A percentile compares a stretch with the other conserved stretches of the same genome.
Conservation (phyloP, 176 grass and related monocot genomes). For the Oryza coarctata region DNA sequence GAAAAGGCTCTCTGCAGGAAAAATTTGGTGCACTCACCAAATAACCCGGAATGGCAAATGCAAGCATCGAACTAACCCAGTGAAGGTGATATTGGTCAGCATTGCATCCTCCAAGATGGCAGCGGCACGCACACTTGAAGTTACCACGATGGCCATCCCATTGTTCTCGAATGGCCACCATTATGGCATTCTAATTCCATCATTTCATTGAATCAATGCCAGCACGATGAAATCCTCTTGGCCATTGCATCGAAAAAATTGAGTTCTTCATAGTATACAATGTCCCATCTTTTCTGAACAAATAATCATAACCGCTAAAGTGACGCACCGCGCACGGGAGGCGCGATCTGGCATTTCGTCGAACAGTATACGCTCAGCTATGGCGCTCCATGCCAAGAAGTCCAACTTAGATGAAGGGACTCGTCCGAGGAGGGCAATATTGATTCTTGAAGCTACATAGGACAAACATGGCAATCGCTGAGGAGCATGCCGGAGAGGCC, state of each 20-base stretch:
- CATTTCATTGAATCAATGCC: conserved; percentile 9
- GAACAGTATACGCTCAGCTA: conserved; percentile 37
- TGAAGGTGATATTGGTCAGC: conserved; percentile 49
- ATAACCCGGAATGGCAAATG: conserved; percentile 38
- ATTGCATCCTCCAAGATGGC: conserved; percentile 44
- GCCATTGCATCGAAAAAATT: conserved; percentile 39
- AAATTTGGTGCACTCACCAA: neutral
- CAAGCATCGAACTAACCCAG: conserved; percentile 42
- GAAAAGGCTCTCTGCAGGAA: neutral
- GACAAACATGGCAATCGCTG: neutral
- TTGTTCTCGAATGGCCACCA: conserved; percentile 4
- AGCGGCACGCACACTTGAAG: conserved; percentile 50
- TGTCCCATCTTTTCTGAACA: conserved; percentile 41
- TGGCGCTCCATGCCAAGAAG: conserved; percentile 41
- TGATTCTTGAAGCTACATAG: no score
- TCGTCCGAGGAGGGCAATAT: no score
- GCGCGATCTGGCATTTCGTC: conserved; percentile 34
- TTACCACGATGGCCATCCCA: neutral
- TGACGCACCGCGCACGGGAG: neutral
- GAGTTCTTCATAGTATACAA: conserved; percentile 18
- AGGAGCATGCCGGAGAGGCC: conserved; percentile 51
- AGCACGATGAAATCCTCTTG: conserved; percentile 43
- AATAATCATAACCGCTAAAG: conserved; percentile 38
- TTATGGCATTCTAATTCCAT: conserved; percentile 38
- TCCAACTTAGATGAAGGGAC: no score